Evolutionary conservation across 164 flowering plant genomes (phyloP), one percentile per base, ranked within the genome.

Genomic region (Magnolia kwangsiensis): DNA sequence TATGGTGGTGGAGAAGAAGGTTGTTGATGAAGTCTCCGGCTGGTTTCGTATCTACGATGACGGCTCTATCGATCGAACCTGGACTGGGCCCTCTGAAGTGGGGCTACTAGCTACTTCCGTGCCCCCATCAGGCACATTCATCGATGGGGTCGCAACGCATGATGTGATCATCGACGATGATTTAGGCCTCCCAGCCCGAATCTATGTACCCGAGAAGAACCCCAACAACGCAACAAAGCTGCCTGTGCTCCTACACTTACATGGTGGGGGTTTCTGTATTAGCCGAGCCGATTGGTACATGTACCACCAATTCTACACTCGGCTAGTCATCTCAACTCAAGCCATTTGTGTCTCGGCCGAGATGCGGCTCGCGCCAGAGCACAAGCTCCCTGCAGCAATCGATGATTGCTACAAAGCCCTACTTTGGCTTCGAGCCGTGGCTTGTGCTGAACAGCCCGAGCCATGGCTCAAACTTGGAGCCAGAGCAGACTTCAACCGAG

Each of bases 231-330:
- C 71, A 37, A 11, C 68, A 0, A 88, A 84, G 76, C 80, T 93
- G 0, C 98, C 96, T 7, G 50, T 93, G 5, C 4, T 93, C 7
- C 83, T 93, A 31, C 96, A 93, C 71, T 85, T 91, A 70, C 95
- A 89, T n/a, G 98, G 98, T 0, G 95, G 96, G 7, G 98, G 98
- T 20, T 93, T 93, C 73, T 92, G 98, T 82, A 84, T 93, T 1
- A 90, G 92, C 87, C 78, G 86, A 55, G 74, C 94, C 3, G 86
- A 88, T 61, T 87, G 90, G 91, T 87, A 63, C 82, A 88, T 89
- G 91, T 94, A 94, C 84, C 88, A 90, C 69, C 61, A 79, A 8
- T 65, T 85, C 11, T 93, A 93, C 85, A 23, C 87, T 0, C 78
- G 85, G 51, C 85, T 94, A 0, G 92, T 85, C 1, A 79, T 77